Evolutionary conservation across 2,329 filamentous ascomycete species (phyloP).

Genomic region (Cordyceps farinosa): DNA sequence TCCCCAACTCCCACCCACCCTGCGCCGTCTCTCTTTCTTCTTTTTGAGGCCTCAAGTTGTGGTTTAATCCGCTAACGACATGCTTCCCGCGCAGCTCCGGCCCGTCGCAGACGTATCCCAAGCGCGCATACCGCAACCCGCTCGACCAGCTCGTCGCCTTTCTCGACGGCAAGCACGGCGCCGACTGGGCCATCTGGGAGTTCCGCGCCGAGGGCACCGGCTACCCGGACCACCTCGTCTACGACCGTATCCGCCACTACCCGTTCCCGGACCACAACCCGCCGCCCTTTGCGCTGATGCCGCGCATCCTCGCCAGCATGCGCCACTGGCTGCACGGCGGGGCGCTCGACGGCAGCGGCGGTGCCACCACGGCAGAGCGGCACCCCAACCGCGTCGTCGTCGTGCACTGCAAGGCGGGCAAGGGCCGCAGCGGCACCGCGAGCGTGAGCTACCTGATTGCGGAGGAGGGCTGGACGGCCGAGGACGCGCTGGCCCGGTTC

Average conservation of each 20-base stretch:
- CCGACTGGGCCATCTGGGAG: constrained; percentile 94
- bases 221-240: constrained; percentile 87
- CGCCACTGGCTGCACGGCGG: constrained; percentile 72
- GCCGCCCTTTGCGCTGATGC: constrained; percentile 84
- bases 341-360: constrained; percentile 29
- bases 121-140: constrained; percentile 90
- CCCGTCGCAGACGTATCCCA: constrained; percentile 82
- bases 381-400: constrained; percentile 63
- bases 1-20: not conserved
- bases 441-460: constrained; percentile 87
- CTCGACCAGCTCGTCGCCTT: constrained; percentile 83
- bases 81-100: constrained; percentile 63
- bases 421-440: constrained; percentile 85
- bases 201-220: constrained; percentile 95
- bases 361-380: constrained; percentile 1
- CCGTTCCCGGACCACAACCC: constrained; percentile 98
- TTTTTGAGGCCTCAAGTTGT: not conserved
- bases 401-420: constrained; percentile 96
- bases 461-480: constrained; percentile 63
- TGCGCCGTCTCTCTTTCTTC: not conserved
- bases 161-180: constrained; percentile 77
- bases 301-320: constrained; percentile 89
- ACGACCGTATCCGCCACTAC: constrained; percentile 81
- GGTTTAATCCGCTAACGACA: constrained; percentile 16
- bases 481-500: constrained; percentile 53